Evolutionary conservation across 2,329 filamentous ascomycete genomes (phyloP), one percentile per base, ranked within the genome.

Genomic region (Metarhizium guizhouense): DNA sequence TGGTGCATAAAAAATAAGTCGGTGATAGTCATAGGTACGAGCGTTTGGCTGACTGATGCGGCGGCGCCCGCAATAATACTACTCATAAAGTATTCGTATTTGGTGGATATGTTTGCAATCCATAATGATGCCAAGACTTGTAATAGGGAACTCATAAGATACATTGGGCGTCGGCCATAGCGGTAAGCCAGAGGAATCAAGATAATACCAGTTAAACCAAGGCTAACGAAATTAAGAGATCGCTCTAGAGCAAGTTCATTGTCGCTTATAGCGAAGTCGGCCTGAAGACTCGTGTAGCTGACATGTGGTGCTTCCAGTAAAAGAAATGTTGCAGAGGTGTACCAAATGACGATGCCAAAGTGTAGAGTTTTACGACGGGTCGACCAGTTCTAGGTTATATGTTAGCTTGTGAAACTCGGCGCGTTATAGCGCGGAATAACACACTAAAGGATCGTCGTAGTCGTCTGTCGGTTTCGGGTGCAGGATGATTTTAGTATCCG

Each of bases 71-170:
- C 63, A 0, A 70, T 47, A 10, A 68, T 29, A 36, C 78, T 77
- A 38, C 70, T 67, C 1, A 69, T 62, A 62, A 76, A 72, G 42
- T 18, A 45, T 14, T 45, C 16, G 42, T 45, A 20, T 10, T 45
- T 45, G 42, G 42, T 45, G 6, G 49, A 76, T 43, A 74, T 71
- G 18, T 66, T 68, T 0, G 77, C 77, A 4, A 67, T 66, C 76
- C 76, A 80, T 25, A 63, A 59, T 11, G 57, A 55, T 0, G 57
- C 73, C 0, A 57, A 71, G 42, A 74, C 66, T 50, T 74, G 70
- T 1, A 73, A 59, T 0, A 66, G 60, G 0, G 68, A 67, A 59
- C 72, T 76, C 53, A 76, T 18, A 1, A 66, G 58, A 53, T 66
- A 66, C 2, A 62, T 38, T 0, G 62, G 60, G 1, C 63, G 59